Conservation (phyloP, 768 basidiomycete genomes). For the Cyathus striatus region DNA sequence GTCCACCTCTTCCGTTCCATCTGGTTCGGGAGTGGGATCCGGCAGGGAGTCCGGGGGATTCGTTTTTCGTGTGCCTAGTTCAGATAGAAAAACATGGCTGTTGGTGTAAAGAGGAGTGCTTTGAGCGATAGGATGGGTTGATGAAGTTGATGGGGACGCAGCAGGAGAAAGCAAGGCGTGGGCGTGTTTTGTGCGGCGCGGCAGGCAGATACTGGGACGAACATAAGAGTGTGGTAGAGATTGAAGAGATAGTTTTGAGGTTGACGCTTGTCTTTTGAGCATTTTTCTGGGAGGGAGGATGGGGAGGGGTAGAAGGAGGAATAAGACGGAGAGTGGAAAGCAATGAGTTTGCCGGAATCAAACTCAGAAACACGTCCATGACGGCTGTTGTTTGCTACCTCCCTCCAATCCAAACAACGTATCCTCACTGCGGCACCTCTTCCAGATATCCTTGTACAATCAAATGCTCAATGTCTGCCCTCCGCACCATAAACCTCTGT, state of each 20-base stretch:
- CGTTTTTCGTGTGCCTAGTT: slow-evolving; percentile 15
- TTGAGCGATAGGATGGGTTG: slow-evolving; percentile 2
- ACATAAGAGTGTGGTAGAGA: not conserved
- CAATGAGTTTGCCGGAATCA: slow-evolving; percentile 15
- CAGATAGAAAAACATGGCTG: slow-evolving; percentile 2
- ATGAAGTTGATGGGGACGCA: not conserved
- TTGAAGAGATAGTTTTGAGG: too few relatives aligned
- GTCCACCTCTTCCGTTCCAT: slow-evolving; percentile 12
- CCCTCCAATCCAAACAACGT: slow-evolving; percentile 12
- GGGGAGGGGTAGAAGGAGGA: too few relatives aligned
- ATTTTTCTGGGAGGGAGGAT: too few relatives aligned
- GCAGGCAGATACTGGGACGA: not conserved
- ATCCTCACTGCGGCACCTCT: slow-evolving; percentile 59
- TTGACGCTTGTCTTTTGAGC: slow-evolving; percentile 13
- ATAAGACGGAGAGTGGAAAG: too few relatives aligned
- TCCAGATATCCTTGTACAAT: slow-evolving; percentile 93
- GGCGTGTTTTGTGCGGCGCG: not conserved
- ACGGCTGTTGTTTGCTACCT: not conserved
- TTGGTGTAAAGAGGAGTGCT: not conserved
- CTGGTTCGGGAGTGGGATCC: slow-evolving; percentile 15
- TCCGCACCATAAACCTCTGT: slow-evolving; percentile 81
- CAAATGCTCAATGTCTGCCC: slow-evolving; percentile 89
- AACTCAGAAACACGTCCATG: not conserved
- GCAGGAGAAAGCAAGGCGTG: not conserved
- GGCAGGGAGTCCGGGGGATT: slow-evolving; percentile 28